Percentiles rank a stretch among this genome's conserved stretches.
phyloP scores from a whole-genome alignment of 2,329 filamentous ascomycete genomes.

The Ophiostoma pallidulum region DNA sequence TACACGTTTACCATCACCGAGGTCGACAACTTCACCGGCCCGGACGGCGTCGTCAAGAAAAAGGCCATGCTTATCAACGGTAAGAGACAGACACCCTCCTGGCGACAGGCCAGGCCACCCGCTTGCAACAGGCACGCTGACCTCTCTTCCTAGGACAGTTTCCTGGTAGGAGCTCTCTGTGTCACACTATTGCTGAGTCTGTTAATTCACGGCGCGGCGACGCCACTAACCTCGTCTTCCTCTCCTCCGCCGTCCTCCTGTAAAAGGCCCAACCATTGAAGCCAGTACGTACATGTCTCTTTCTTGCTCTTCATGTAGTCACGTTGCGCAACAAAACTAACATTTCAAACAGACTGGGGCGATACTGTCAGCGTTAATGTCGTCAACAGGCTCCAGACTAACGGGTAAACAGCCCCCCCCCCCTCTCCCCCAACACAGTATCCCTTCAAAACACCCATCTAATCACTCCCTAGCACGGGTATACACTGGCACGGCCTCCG shows the following conservation, averaged over 20 bases:
- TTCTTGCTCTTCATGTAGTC: neutral
- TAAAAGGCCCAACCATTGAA: constrained; percentile 9
- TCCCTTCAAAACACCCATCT: neutral
- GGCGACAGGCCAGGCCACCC: neutral
- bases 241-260: neutral
- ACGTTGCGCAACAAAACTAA: neutral
- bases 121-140: neutral
- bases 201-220: neutral
- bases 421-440: too few species aligned
- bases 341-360: constrained; percentile 39
- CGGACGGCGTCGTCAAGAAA: constrained; percentile 11
- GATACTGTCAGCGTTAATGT: constrained; percentile 48
- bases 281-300: constrained; percentile 2
- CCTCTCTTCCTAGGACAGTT: constrained; percentile 8
- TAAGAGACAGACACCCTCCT: neutral
- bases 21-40: constrained; percentile 10
- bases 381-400: constrained; percentile 48
- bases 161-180: constrained; percentile 5
- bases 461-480: constrained; percentile 25
- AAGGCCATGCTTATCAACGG: constrained; percentile 16
- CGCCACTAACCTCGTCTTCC: neutral
- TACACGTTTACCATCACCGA: constrained; percentile 15
- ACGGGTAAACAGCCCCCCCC: constrained; percentile 23
- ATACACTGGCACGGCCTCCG: constrained; percentile 41
- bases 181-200: too few species aligned